These are phyloP conservation scores for Rubus idaeus DNA, from an alignment of 306 rosid species.

Conservation along the genomic window DNA sequence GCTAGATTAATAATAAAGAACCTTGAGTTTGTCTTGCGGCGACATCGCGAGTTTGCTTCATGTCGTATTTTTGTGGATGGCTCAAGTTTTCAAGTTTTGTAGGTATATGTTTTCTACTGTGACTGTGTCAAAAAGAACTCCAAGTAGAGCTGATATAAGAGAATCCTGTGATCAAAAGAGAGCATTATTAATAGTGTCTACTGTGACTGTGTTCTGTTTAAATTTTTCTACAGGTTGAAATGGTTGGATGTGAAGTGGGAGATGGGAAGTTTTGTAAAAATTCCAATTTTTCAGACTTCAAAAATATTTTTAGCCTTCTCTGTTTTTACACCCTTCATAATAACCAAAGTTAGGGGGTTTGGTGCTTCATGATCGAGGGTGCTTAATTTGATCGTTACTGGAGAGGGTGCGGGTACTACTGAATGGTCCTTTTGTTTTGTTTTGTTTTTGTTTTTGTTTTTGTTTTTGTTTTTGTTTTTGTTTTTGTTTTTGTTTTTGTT, in stretches of 20 bases:
- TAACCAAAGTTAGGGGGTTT: neutral
- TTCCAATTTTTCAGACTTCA: neutral
- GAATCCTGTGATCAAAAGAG: neutral
- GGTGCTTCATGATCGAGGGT: neutral
- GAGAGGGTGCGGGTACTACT: neutral
- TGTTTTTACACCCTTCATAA: neutral
- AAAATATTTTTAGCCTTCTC: neutral
- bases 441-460: too few species aligned
- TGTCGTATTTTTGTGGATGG: too few species aligned
- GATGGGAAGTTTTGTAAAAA: neutral
- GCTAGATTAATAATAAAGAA: too few species aligned
- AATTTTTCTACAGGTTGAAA: neutral
- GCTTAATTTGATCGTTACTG: neutral
- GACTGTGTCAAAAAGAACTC: constrained; percentile 30
- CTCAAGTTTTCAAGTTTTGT: too few species aligned
- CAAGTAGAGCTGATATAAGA: constrained; percentile 26
- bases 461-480: too few species aligned
- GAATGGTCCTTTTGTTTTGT: too few species aligned
- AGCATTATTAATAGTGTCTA: neutral
- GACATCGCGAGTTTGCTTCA: too few species aligned
- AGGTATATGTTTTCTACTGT: too few species aligned
- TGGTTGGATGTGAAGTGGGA: neutral
- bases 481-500: too few species aligned
- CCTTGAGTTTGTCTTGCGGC: too few species aligned
- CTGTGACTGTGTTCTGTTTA: neutral